Percentiles rank a stretch among this genome's conserved stretches.
These are phyloP conservation scores for Hansenula lynferdii DNA, from an alignment of 1,139 yeast genomes.

Conservation along the genomic window DNA sequence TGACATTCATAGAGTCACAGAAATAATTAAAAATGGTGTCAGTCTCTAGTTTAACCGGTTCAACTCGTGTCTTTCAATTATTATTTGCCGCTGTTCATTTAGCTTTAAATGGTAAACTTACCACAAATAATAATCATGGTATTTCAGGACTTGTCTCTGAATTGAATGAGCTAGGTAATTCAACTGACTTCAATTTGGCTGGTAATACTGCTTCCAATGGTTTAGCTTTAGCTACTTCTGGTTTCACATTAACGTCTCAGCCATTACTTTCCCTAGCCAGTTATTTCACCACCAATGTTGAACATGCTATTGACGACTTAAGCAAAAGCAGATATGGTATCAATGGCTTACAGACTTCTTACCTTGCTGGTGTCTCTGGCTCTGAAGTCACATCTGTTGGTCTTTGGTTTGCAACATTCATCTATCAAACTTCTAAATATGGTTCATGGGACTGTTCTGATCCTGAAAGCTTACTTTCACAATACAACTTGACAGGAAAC, in stretches of 20 bases:
- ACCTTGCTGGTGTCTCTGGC: constrained; percentile 1
- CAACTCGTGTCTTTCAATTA: constrained; percentile 1
- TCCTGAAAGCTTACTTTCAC: constrained; percentile 3
- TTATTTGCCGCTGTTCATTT: not conserved
- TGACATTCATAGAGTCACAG: not conserved
- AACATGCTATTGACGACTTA: not conserved
- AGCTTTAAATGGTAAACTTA: constrained; percentile 2
- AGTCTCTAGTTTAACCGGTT: not conserved
- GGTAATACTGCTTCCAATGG: not conserved
- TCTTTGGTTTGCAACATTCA: constrained; percentile 9
- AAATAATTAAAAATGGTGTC: not conserved
- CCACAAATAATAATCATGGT: not conserved
- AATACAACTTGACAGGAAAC: constrained; percentile 7
- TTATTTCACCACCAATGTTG: constrained; percentile 4
- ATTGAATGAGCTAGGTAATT: not conserved
- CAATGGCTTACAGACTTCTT: not conserved
- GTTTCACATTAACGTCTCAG: constrained; percentile 1
- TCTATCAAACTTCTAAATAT: constrained; percentile 9
- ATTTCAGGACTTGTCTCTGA: not conserved
- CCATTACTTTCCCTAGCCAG: not conserved
- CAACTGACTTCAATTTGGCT: not conserved
- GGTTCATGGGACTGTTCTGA: constrained; percentile 11
- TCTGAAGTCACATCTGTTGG: constrained; percentile 6
- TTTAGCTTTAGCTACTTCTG: constrained; percentile 7
- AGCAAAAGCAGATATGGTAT: constrained; percentile 1